Evolutionary conservation across 257 asterid genomes (phyloP).

Genomic region (Ilex asprella): DNA sequence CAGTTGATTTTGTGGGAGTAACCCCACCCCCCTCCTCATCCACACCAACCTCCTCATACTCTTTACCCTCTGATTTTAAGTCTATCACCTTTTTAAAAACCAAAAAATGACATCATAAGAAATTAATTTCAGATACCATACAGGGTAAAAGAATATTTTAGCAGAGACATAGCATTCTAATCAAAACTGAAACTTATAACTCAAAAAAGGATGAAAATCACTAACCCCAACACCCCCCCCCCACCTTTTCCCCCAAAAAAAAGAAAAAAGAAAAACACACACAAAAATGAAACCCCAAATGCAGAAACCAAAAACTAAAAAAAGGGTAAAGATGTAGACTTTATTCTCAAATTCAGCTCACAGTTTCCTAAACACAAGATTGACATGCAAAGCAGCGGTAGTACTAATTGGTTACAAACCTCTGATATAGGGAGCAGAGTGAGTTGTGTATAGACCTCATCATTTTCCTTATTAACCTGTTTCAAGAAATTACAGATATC

Average conservation of each 20-base stretch:
- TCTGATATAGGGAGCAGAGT: constrained; percentile 74
- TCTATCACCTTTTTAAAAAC: constrained; percentile 34
- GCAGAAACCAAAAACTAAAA: background rate
- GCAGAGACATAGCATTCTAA: background rate
- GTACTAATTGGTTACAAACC: constrained; percentile 33
- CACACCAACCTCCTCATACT: constrained; percentile 37
- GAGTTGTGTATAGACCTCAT: constrained; percentile 92
- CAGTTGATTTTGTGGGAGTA: constrained; percentile 51
- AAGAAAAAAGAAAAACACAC: too few species aligned
- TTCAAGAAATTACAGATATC: constrained; percentile 10
- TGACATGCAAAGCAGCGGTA: background rate
- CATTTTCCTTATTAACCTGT: constrained; percentile 97
- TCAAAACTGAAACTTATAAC: background rate
- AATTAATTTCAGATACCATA: constrained; percentile 1
- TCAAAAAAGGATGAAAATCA: too few species aligned
- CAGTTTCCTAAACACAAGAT: background rate
- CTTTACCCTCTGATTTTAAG: constrained; percentile 46
- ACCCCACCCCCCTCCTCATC: constrained; percentile 54
- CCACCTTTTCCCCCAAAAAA: too few species aligned
- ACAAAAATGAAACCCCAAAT: constrained; percentile 3
- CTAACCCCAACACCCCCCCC: too few species aligned
- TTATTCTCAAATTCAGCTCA: background rate
- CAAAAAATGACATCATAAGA: constrained; percentile 1
- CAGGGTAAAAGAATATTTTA: background rate
- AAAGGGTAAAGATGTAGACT: background rate